Evolutionary conservation across 768 basidiomycete species (phyloP), one percentile per base, ranked within the genome.

Genomic region (Hypholoma fasciculare): DNA sequence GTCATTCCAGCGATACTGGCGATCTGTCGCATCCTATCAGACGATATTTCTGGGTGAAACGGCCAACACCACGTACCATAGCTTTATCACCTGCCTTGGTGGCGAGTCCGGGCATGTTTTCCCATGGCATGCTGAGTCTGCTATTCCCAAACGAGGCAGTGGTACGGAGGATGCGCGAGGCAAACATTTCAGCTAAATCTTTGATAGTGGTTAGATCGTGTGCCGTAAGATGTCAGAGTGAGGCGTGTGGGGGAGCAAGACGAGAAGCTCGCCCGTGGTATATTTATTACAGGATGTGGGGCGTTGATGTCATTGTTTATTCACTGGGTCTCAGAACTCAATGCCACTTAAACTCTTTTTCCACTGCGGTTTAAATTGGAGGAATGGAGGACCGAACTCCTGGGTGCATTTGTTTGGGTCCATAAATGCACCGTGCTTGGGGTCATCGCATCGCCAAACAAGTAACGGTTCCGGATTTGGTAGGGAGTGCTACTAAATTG

Each of bases 111-210:
- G 40, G 40, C 40, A 42, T 42, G 40, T 11, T 46, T 47, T 63
- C 65, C 30, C 30, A 34, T 14, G 62, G 62, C 67, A 67, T 64
- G 30, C 30, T 34, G 50, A 69, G 59, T 52, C 61, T 34, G 30
- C 30, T 62, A 44, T 68, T 67, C 12, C 68, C 68, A 2, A 60
- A 53, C 12, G 57, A 34, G 5, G 61, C 66, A 49, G 60, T 58
- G 53, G 65, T 69, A 7, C 68, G 68, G 30, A 64, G 52, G 17
- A 67, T 60, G 36, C 64, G 66, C 43, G 68, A 66, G 38, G 68
- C 59, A 12, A 69, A 62, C 68, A 69, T 68, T 27, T 23, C 16
- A 30, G 26, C 8, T 23, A 14, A 13, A 16, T 20, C 5, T 11
- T 34, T 30, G 17, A 42, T 20, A 16, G 16, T 49, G 27, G 27